Evolutionary conservation across 2,329 filamentous ascomycete genomes (phyloP).

Genomic region (Pezicula carpinea): DNA sequence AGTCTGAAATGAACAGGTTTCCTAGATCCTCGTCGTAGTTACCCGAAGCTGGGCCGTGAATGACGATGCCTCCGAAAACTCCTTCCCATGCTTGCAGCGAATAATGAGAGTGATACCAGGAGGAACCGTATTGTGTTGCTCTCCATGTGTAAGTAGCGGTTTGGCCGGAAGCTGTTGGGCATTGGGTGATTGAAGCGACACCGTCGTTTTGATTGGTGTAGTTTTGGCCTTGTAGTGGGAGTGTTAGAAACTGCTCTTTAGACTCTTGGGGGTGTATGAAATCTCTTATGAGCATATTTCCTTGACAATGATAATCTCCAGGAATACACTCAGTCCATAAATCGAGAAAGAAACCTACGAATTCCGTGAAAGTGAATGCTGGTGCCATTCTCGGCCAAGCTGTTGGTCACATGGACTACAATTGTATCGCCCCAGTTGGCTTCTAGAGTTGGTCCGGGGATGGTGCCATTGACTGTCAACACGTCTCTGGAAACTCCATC

Average conservation of each 20-base stretch:
- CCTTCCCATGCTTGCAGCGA: constrained; percentile 46
- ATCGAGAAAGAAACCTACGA: constrained; percentile 26
- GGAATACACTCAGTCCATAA: too few relatives aligned
- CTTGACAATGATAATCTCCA: too few relatives aligned
- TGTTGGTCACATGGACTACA: constrained; percentile 13
- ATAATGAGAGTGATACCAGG: constrained; percentile 59
- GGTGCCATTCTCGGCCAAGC: constrained; percentile 32
- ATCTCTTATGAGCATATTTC: too few relatives aligned
- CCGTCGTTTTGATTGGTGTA: constrained; percentile 37
- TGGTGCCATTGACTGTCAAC: constrained; percentile 27
- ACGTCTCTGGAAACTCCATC: constrained; percentile 26
- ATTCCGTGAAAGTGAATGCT: constrained; percentile 44
- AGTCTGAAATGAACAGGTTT: constrained; percentile 33
- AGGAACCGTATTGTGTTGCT: constrained; percentile 34
- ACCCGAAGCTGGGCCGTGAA: constrained; percentile 53
- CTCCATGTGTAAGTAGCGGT: constrained; percentile 16
- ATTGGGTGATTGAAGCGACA: constrained; percentile 49
- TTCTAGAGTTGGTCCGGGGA: constrained; percentile 27
- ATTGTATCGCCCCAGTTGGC: constrained; percentile 37
- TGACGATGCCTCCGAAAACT: constrained; percentile 53
- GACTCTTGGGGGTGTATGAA: too few relatives aligned
- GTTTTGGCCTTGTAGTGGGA: too few relatives aligned
- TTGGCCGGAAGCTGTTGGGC: constrained; percentile 50
- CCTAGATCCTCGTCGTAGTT: constrained; percentile 61
- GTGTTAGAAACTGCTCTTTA: too few relatives aligned